Conservation (phyloP, 352 stramenopile genomes). For the Phytophthora colocasiae region DNA sequence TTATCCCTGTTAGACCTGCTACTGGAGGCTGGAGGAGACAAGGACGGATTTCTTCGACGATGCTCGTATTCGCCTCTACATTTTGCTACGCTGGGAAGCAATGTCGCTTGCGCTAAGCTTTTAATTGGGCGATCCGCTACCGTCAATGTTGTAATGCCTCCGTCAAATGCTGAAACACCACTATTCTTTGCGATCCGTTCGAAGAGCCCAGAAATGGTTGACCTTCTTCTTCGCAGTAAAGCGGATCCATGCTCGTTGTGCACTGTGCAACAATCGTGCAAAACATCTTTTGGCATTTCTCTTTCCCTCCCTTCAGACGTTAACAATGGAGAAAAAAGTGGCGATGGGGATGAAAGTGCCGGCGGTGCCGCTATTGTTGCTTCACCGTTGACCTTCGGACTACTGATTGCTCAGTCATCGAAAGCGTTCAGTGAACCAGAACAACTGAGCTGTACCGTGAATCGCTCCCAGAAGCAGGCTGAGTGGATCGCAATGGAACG, state of each 20-base stretch:
- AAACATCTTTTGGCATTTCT: slow-evolving; percentile 49
- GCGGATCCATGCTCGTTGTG: slow-evolving; percentile 52
- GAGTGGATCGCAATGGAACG: slow-evolving; percentile 51
- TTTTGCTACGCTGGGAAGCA: slow-evolving; percentile 56
- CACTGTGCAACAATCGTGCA: slow-evolving; percentile 40
- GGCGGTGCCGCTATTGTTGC: slow-evolving; percentile 21
- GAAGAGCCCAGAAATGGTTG: slow-evolving; percentile 51
- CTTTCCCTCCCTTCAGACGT: slow-evolving; percentile 6
- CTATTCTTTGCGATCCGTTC: slow-evolving; percentile 72
- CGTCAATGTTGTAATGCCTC: slow-evolving; percentile 48
- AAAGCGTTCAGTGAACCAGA: slow-evolving; percentile 36
- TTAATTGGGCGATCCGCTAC: slow-evolving; percentile 44
- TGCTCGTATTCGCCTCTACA: slow-evolving; percentile 67
- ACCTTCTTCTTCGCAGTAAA: slow-evolving; percentile 50
- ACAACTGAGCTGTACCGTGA: slow-evolving; percentile 22
- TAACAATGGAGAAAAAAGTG: background rate
- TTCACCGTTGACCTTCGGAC: slow-evolving; percentile 57
- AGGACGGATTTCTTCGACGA: slow-evolving; percentile 41
- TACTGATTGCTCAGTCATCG: slow-evolving; percentile 45
- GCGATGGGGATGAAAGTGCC: background rate
- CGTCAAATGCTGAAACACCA: slow-evolving; percentile 50
- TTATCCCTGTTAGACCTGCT: slow-evolving; percentile 57
- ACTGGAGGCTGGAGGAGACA: slow-evolving; percentile 53
- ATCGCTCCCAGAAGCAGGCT: slow-evolving; percentile 26
- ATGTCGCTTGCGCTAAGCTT: slow-evolving; percentile 50